Evolutionary conservation across 768 basidiomycete species (phyloP).

Genomic region (Podaxis sp.): DNA sequence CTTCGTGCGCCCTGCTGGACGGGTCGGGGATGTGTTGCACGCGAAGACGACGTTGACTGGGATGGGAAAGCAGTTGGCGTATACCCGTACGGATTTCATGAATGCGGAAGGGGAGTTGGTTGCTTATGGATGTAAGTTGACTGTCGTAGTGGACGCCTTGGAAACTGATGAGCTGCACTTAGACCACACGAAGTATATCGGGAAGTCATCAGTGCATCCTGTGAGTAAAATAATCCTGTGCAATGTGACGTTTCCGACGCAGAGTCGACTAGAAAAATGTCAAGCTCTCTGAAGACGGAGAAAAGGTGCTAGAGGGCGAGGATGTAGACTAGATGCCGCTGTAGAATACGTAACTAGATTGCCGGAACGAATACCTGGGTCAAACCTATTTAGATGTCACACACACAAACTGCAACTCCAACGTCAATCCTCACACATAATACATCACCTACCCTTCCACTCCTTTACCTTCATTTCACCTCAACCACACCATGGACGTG

Average conservation of each 20-base stretch:
- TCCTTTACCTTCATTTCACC: conserved; percentile 1
- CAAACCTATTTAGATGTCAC: not conserved
- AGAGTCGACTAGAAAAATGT: conserved; percentile 54
- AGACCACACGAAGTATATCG: conserved; percentile 88
- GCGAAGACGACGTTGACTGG: conserved; percentile 63
- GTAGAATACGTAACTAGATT: not conserved
- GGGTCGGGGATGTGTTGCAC: conserved; percentile 59
- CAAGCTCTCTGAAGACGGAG: conserved; percentile 76
- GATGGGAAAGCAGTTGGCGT: conserved; percentile 78
- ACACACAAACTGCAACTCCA: not conserved
- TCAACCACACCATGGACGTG: conserved; percentile 28
- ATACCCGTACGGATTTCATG: conserved; percentile 76
- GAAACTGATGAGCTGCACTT: not conserved
- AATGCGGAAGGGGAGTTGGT: conserved; percentile 61
- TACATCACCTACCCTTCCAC: not conserved
- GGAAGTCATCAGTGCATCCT: conserved; percentile 52
- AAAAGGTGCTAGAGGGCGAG: conserved; percentile 60
- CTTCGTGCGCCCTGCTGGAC: conserved; percentile 76
- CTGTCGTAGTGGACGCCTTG: not conserved
- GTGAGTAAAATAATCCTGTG: conserved; percentile 21
- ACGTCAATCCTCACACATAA: not conserved
- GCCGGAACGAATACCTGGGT: too few relatives aligned
- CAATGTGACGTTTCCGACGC: not conserved
- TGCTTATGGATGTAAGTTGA: conserved; percentile 71
- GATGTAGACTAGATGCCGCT: conserved; percentile 33